Conservation (phyloP, 257 asterid species). For the Capsicum baccatum region DNA sequence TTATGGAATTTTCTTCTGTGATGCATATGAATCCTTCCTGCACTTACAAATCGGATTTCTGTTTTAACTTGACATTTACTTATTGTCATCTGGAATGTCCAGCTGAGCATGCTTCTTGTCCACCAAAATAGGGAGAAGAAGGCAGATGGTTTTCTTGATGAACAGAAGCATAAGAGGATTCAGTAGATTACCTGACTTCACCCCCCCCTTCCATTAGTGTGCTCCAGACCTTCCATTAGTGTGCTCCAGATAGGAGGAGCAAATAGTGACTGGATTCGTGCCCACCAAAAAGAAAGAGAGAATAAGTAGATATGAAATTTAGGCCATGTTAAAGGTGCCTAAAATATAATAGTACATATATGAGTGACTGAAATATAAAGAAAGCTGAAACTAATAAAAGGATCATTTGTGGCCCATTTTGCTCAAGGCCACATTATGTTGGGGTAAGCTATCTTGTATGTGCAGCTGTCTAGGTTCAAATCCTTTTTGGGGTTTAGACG, state of each 20-base stretch:
- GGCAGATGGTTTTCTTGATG: conserved; percentile 21
- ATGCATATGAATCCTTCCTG: conserved; percentile 1
- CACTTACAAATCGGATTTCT: neutral
- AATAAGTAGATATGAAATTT: neutral
- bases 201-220: neutral
- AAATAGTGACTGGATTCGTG: neutral
- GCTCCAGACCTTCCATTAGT: neutral
- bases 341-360: neutral
- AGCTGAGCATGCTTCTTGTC: conserved; percentile 17
- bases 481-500: neutral
- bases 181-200: neutral
- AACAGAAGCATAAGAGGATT: conserved; percentile 15
- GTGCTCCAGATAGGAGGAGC: neutral
- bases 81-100: neutral
- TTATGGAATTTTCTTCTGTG: neutral
- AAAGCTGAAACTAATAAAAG: neutral
- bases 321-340: neutral
- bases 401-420: conserved; percentile 16
- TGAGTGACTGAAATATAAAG: conserved; percentile 6
- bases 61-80: conserved; percentile 1
- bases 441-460: conserved; percentile 6
- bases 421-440: neutral
- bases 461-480: conserved; percentile 14
- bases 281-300: neutral
- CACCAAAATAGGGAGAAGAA: neutral